These are phyloP conservation scores for Citeromyces siamensis DNA, from an alignment of 1,139 yeast genomes.

Conservation along the genomic window DNA sequence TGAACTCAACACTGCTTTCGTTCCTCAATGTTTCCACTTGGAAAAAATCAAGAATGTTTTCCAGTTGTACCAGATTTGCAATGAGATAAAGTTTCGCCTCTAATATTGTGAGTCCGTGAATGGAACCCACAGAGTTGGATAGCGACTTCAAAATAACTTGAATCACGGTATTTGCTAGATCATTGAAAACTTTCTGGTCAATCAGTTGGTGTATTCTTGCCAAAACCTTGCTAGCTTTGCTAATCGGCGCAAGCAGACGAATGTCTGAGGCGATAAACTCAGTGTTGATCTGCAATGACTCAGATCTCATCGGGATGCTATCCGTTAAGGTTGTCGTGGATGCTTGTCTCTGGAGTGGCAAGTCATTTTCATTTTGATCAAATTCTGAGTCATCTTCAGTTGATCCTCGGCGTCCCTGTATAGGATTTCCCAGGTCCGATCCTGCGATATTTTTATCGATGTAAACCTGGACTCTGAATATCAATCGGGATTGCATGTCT, in stretches of 20 bases:
- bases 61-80: conserved; percentile 58
- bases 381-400: neutral
- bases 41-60: conserved; percentile 61
- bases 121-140: conserved; percentile 32
- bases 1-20: conserved; percentile 70
- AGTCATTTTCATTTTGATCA: neutral
- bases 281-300: neutral
- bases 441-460: conserved; percentile 48
- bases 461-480: conserved; percentile 64
- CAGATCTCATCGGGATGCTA: neutral
- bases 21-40: conserved; percentile 69
- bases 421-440: neutral
- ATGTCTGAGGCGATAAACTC: conserved; percentile 10
- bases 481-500: conserved; percentile 69
- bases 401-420: conserved; percentile 1
- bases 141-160: conserved; percentile 61
- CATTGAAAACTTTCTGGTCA: conserved; percentile 71
- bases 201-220: conserved; percentile 75
- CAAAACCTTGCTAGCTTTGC: conserved; percentile 55
- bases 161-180: conserved; percentile 77
- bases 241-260: conserved; percentile 63
- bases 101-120: conserved; percentile 26
- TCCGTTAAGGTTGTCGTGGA: too few species aligned
- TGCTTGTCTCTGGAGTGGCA: neutral
- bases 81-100: conserved; percentile 61